A percentile compares a stretch with the other conserved stretches of the same genome.
Conservation (phyloP, 805 yeast genomes). For the Ogataea kodamae region DNA sequence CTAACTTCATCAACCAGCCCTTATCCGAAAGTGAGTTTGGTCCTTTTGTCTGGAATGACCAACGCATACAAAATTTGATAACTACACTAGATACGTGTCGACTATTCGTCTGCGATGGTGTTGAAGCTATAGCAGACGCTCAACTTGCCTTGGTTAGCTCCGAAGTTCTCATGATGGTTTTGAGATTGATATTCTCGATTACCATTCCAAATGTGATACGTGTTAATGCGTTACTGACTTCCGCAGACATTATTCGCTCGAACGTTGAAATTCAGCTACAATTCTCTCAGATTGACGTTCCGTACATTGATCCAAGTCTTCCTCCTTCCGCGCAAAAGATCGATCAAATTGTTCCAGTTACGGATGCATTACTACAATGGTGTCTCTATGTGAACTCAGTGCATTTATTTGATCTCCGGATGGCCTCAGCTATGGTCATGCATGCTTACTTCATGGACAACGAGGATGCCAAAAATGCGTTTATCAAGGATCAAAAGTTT, state of each 20-base stretch:
- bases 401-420: constrained; percentile 77
- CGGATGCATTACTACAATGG: constrained; percentile 79
- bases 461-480: constrained; percentile 53
- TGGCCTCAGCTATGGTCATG: constrained; percentile 64
- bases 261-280: constrained; percentile 65
- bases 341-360: constrained; percentile 56
- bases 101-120: constrained; percentile 69
- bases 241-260: constrained; percentile 70
- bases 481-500: constrained; percentile 63
- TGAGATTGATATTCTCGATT: constrained; percentile 68
- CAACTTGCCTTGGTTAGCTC: constrained; percentile 60
- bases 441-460: constrained; percentile 68
- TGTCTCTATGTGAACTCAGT: constrained; percentile 73
- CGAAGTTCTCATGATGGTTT: constrained; percentile 60
- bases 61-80: constrained; percentile 61
- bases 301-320: constrained; percentile 70
- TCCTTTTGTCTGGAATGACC: constrained; percentile 72
- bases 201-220: constrained; percentile 64
- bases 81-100: constrained; percentile 70
- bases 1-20: constrained; percentile 61
- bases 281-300: constrained; percentile 84
- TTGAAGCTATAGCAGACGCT: constrained; percentile 55
- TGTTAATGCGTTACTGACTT: constrained; percentile 63
- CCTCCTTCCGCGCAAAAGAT: constrained; percentile 31
- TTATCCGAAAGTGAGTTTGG: constrained; percentile 38